phyloP scores from a whole-genome alignment of 352 stramenopile genomes.

The Vaucheria bursata region DNA sequence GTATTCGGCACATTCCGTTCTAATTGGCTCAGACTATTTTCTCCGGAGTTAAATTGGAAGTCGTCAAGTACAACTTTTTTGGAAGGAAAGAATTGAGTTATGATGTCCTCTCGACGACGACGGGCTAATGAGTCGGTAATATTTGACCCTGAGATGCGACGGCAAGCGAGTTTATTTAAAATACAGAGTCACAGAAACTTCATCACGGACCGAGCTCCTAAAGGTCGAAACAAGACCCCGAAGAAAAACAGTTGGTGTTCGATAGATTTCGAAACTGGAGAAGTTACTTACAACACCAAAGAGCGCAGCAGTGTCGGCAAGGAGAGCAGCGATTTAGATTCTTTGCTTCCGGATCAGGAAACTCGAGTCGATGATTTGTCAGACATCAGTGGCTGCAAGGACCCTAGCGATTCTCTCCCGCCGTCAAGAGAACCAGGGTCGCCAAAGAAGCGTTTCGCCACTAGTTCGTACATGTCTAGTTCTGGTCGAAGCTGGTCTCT shows the following conservation, averaged over 20 bases:
- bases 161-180: background rate
- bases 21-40: too few species aligned
- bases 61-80: too few species aligned
- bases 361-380: background rate
- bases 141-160: background rate
- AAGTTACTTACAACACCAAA: background rate
- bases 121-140: background rate
- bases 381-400: slow-evolving; percentile 5
- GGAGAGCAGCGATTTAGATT: background rate
- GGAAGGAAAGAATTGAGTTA: too few species aligned
- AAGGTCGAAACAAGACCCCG: background rate
- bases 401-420: too few species aligned
- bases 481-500: slow-evolving; percentile 1
- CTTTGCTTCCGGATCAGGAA: background rate
- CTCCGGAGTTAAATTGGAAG: too few species aligned
- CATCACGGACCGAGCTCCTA: background rate
- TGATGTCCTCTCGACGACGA: background rate
- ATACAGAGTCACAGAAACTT: background rate
- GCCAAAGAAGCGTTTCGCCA: background rate
- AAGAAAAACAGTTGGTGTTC: slow-evolving; percentile 1
- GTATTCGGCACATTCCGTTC: too few species aligned
- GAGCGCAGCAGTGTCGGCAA: background rate
- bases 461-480: background rate
- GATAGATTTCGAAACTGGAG: background rate
- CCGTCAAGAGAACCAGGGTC: too few species aligned